Percentiles rank a stretch among this genome's conserved stretches.
Evolutionary conservation across 306 rosid genomes (phyloP).

Genomic region (Cicer chorassanicum): DNA sequence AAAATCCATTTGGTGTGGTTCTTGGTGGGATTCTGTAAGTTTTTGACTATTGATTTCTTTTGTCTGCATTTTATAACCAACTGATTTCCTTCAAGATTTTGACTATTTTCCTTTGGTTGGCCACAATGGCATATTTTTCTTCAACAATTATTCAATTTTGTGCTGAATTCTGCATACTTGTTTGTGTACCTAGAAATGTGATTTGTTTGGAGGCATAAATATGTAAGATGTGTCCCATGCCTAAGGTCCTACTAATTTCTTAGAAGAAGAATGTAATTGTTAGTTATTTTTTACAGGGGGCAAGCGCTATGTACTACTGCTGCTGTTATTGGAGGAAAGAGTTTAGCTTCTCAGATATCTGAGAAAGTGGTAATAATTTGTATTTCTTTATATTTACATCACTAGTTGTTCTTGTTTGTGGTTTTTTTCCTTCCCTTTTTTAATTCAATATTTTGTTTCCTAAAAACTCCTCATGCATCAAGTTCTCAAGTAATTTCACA

Average conservation of each 20-base stretch:
- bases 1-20: constrained; percentile 88
- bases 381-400: constrained; percentile 7
- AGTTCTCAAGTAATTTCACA: constrained; percentile 33
- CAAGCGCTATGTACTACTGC: constrained; percentile 91
- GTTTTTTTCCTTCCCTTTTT: background rate
- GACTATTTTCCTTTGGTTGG: constrained; percentile 25
- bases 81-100: constrained; percentile 19
- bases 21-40: constrained; percentile 95
- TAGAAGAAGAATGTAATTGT: constrained; percentile 24
- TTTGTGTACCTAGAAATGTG: constrained; percentile 25
- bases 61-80: constrained; percentile 8
- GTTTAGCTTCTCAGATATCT: constrained; percentile 94
- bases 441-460: constrained; percentile 11
- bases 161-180: constrained; percentile 23
- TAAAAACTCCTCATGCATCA: background rate
- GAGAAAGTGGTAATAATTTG: constrained; percentile 71
- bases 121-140: constrained; percentile 21
- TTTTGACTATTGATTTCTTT: constrained; percentile 26
- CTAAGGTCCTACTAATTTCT: constrained; percentile 29
- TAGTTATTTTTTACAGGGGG: constrained; percentile 58
- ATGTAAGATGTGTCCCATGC: constrained; percentile 1
- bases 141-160: background rate
- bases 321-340: constrained; percentile 91
- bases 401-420: constrained; percentile 7
- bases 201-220: constrained; percentile 30